These are phyloP conservation scores for Yamadazyma aaseri DNA, from an alignment of 1,139 yeast genomes.

Conservation along the genomic window DNA sequence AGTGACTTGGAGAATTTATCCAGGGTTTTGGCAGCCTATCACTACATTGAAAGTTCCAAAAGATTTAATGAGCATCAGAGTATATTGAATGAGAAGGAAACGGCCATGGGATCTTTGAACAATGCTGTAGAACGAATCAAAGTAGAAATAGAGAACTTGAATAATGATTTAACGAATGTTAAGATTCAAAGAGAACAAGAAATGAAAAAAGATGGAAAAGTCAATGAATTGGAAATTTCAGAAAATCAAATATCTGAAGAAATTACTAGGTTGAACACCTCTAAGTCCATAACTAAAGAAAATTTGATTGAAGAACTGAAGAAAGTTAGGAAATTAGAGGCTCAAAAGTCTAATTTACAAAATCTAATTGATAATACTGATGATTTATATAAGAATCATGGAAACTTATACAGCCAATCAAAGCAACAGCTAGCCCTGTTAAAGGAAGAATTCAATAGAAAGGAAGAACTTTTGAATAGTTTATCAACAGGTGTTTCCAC, in stretches of 20 bases:
- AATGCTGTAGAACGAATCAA: constrained; percentile 42
- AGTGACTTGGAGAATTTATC: constrained; percentile 75
- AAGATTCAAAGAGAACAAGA: constrained; percentile 58
- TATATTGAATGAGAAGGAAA: constrained; percentile 33
- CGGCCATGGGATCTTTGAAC: constrained; percentile 34
- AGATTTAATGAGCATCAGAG: constrained; percentile 43
- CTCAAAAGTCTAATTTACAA: constrained; percentile 19
- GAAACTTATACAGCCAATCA: constrained; percentile 40
- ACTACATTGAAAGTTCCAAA: constrained; percentile 49
- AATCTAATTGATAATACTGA: constrained; percentile 28
- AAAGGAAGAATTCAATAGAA: constrained; percentile 53
- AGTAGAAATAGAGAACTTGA: constrained; percentile 58
- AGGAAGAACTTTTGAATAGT: constrained; percentile 80
- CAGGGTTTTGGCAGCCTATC: constrained; percentile 76
- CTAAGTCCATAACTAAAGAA: constrained; percentile 56
- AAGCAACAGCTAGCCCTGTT: constrained; percentile 42
- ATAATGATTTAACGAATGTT: constrained; percentile 59
- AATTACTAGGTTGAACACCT: constrained; percentile 65
- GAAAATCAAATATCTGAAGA: constrained; percentile 65
- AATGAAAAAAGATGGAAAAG: constrained; percentile 57
- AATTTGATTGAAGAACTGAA: constrained; percentile 50
- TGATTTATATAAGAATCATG: constrained; percentile 27
- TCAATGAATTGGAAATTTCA: constrained; percentile 57
- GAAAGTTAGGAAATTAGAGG: constrained; percentile 17
- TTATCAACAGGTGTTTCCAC: constrained; percentile 90